Percentiles rank a stretch among this genome's conserved stretches.
These are phyloP conservation scores for Auricularia auricula-judae DNA, from an alignment of 768 basidiomycete species.

Conservation along the genomic window DNA sequence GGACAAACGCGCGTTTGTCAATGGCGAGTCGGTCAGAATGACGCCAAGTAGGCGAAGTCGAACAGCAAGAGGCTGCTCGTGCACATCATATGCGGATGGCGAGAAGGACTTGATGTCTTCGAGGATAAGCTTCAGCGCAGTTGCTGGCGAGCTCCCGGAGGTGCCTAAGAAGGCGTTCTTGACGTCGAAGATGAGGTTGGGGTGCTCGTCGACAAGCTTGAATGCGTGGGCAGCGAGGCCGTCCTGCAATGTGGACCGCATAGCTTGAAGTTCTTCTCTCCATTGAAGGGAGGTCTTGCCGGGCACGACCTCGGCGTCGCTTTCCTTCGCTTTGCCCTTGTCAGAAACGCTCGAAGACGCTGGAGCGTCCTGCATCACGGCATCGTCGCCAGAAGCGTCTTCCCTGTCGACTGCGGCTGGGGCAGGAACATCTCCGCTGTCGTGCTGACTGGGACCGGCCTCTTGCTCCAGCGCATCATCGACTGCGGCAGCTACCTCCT, in stretches of 20 bases:
- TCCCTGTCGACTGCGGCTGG: conserved; percentile 5
- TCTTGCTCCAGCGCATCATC: conserved; percentile 3
- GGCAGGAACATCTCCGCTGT: conserved; percentile 7
- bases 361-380: conserved; percentile 17
- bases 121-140: conserved; percentile 61
- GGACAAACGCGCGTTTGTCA: conserved; percentile 33
- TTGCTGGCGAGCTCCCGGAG: conserved; percentile 39
- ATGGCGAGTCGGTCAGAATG: conserved; percentile 64
- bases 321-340: conserved; percentile 17
- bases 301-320: conserved; percentile 5
- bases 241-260: conserved; percentile 53
- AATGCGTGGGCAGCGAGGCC: conserved; percentile 61
- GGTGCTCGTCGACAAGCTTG: conserved; percentile 73
- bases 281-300: conserved; percentile 52
- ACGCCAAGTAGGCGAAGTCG: conserved; percentile 80
- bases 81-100: conserved; percentile 49
- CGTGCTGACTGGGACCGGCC: conserved; percentile 3
- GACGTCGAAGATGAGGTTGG: conserved; percentile 82
- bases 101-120: conserved; percentile 68
- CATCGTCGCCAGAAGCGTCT: conserved; percentile 11
- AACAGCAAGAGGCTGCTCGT: conserved; percentile 69
- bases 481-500: conserved; percentile 15
- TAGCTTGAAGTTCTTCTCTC: conserved; percentile 51
- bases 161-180: conserved; percentile 69
- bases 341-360: conserved; percentile 16